These are phyloP conservation scores for Cadophora malorum DNA, from an alignment of 2,329 filamentous ascomycete species.

Conservation along the genomic window DNA sequence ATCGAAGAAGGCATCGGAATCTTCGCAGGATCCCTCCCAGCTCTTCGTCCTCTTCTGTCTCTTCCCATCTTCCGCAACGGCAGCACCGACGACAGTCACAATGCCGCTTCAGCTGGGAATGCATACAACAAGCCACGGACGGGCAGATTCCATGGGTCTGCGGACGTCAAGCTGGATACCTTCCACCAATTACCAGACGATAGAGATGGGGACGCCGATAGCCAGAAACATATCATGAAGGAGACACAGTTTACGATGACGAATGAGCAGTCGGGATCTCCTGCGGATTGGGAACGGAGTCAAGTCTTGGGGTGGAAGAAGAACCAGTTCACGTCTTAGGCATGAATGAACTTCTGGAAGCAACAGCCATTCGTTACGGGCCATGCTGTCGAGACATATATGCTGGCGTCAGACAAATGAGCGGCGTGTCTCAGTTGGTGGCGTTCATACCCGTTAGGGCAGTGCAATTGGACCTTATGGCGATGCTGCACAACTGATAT, in stretches of 20 bases:
- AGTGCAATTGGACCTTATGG: no score
- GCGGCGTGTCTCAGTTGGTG: no score
- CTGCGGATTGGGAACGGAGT: conserved; percentile 38
- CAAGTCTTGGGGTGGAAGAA: conserved; percentile 40
- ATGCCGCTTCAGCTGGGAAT: conserved; percentile 23
- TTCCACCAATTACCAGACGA: conserved; percentile 36
- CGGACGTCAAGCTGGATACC: conserved; percentile 35
- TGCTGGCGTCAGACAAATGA: no score
- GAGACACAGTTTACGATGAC: conserved; percentile 44
- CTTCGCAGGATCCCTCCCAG: conserved; percentile 54
- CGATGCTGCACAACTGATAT: no score
- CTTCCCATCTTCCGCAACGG: conserved; percentile 37
- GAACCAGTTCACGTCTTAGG: conserved; percentile 12
- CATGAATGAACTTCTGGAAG: background rate
- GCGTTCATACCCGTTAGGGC: no score
- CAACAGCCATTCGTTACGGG: no score
- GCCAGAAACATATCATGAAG: conserved; percentile 50
- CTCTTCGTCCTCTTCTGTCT: conserved; percentile 52
- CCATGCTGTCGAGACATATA: no score
- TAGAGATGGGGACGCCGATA: conserved; percentile 41
- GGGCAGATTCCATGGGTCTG: conserved; percentile 14
- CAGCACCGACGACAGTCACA: conserved; percentile 21
- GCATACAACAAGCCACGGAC: conserved; percentile 32
- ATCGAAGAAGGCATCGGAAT: conserved; percentile 58
- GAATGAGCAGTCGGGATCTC: conserved; percentile 27